A percentile compares a stretch with the other conserved stretches of the same genome.
phyloP scores from a whole-genome alignment of 345 rosid genomes.

The Moricandia moricandioides region DNA sequence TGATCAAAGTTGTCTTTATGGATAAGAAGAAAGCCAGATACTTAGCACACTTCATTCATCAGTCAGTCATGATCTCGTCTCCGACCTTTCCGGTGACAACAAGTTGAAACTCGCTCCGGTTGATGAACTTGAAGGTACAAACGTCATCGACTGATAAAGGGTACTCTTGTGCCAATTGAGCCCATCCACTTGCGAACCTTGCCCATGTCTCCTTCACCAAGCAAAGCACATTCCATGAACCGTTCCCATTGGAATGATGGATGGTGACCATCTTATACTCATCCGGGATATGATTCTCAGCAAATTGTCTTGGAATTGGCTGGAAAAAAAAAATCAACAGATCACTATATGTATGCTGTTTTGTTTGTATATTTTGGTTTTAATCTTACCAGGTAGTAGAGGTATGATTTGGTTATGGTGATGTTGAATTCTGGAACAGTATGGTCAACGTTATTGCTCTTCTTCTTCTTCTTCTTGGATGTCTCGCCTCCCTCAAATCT shows the following conservation, averaged over 20 bases:
- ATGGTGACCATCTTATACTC: neutral
- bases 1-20: neutral
- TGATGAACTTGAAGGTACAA: neutral
- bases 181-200: neutral
- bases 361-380: neutral
- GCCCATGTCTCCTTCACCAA: neutral
- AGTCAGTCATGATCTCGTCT: neutral
- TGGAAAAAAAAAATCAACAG: neutral
- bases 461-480: conserved; percentile 4
- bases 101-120: neutral
- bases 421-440: conserved; percentile 12
- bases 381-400: conserved; percentile 13
- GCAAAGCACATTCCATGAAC: conserved; percentile 22
- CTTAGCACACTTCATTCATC: neutral
- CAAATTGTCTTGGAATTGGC: conserved; percentile 23
- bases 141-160: neutral
- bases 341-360: neutral
- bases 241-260: neutral
- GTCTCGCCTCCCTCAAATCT: neutral
- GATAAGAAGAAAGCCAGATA: conserved; percentile 1
- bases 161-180: neutral
- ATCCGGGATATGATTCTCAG: neutral
- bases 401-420: conserved; percentile 14
- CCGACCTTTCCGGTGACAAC: neutral
- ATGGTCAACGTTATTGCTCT: neutral